Evolutionary conservation across 2,329 filamentous ascomycete genomes (phyloP).

Genomic region (Pseudogymnoascus sp.): DNA sequence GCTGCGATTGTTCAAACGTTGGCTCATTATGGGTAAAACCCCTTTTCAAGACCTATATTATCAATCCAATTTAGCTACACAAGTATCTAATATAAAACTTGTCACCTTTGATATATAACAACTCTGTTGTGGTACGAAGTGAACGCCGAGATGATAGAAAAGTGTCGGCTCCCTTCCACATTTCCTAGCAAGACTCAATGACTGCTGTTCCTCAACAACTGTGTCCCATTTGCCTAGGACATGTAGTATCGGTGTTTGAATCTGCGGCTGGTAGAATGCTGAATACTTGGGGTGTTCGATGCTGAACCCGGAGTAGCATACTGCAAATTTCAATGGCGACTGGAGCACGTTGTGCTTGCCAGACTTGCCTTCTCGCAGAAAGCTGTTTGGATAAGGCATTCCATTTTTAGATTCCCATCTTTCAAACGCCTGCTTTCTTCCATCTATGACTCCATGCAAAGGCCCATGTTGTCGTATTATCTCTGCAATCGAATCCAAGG

Average conservation of each 20-base stretch:
- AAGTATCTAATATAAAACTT: not conserved
- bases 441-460: slow-evolving; percentile 10
- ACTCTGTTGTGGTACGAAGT: slow-evolving; percentile 6
- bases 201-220: slow-evolving; percentile 6
- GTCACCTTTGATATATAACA: not conserved
- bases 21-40: not conserved
- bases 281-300: slow-evolving; percentile 10
- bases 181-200: not conserved
- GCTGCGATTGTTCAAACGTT: not conserved
- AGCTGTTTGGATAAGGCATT: not conserved
- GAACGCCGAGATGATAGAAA: slow-evolving; percentile 11
- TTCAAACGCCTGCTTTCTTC: not conserved
- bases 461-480: slow-evolving; percentile 9
- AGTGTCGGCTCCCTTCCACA: not conserved
- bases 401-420: not conserved
- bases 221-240: slow-evolving; percentile 12
- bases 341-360: not conserved
- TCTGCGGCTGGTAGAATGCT: slow-evolving; percentile 11
- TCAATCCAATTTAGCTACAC: not conserved
- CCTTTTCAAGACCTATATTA: not conserved
- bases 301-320: slow-evolving; percentile 13
- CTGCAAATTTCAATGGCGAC: slow-evolving; percentile 9
- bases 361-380: not conserved
- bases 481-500: not conserved
- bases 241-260: slow-evolving; percentile 10